These are phyloP conservation scores for Neurospora sp. DNA, from an alignment of 495 filamentous ascomycete species.

Conservation along the genomic window DNA sequence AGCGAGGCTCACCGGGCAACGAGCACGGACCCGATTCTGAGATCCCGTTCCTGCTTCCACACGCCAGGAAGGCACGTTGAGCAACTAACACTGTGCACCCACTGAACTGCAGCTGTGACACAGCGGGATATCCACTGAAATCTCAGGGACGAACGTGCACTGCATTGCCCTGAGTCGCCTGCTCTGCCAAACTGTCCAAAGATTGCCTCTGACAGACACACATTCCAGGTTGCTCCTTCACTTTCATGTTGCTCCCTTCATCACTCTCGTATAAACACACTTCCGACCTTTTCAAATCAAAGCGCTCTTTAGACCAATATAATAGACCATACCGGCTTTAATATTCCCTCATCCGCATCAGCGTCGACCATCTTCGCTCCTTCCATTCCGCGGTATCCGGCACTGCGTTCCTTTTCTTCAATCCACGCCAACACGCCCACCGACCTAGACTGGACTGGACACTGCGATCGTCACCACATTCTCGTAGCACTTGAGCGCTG, in stretches of 20 bases:
- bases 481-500: background rate
- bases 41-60: background rate
- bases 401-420: background rate
- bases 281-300: background rate
- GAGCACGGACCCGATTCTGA: background rate
- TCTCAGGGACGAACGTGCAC: background rate
- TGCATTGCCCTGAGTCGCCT: background rate
- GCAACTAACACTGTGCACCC: background rate
- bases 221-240: background rate
- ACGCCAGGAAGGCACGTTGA: background rate
- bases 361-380: background rate
- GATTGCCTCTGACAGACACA: background rate
- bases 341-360: background rate
- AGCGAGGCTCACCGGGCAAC: background rate
- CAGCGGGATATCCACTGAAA: background rate
- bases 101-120: background rate
- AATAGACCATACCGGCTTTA: background rate
- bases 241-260: background rate
- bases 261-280: background rate
- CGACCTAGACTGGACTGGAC: background rate
- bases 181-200: background rate
- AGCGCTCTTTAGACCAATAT: background rate
- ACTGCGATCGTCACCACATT: background rate
- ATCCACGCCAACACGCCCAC: background rate
- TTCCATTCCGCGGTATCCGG: background rate